These are phyloP conservation scores for Gyromitra esculenta DNA, from an alignment of 2,329 filamentous ascomycete species.

Conservation along the genomic window DNA sequence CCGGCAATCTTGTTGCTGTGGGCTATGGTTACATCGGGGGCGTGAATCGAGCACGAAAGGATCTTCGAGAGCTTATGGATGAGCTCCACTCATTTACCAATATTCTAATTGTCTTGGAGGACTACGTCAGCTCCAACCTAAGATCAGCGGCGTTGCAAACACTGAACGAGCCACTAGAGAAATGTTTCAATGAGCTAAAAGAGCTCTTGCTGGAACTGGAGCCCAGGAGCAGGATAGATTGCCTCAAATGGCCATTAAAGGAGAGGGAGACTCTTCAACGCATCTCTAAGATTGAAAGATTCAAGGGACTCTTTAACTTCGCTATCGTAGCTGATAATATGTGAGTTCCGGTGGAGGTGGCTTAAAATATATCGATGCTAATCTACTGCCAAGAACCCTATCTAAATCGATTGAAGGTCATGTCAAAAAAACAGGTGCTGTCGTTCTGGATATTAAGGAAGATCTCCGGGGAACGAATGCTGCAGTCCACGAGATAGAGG, in stretches of 20 bases:
- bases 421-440: background rate
- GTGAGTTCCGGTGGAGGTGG: slow-evolving; percentile 1
- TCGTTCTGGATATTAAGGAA: slow-evolving; percentile 3
- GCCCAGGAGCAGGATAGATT: background rate
- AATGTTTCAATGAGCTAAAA: background rate
- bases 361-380: background rate
- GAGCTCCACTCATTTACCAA: slow-evolving; percentile 17
- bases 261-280: slow-evolving; percentile 20
- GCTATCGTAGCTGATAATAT: slow-evolving; percentile 12
- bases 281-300: slow-evolving; percentile 17
- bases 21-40: slow-evolving; percentile 18
- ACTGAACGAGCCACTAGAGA: background rate
- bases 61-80: slow-evolving; percentile 20
- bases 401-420: background rate
- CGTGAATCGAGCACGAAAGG: slow-evolving; percentile 11
- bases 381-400: slow-evolving; percentile 2
- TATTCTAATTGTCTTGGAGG: background rate
- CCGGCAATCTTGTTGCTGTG: slow-evolving; percentile 3
- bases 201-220: slow-evolving; percentile 1
- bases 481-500: background rate
- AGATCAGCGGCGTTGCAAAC: background rate
- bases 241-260: slow-evolving; percentile 22
- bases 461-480: background rate
- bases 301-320: slow-evolving; percentile 19
- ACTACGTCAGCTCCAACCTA: background rate